Evolutionary conservation across 2,329 filamentous ascomycete species (phyloP).

Genomic region (Xylaria sp.): DNA sequence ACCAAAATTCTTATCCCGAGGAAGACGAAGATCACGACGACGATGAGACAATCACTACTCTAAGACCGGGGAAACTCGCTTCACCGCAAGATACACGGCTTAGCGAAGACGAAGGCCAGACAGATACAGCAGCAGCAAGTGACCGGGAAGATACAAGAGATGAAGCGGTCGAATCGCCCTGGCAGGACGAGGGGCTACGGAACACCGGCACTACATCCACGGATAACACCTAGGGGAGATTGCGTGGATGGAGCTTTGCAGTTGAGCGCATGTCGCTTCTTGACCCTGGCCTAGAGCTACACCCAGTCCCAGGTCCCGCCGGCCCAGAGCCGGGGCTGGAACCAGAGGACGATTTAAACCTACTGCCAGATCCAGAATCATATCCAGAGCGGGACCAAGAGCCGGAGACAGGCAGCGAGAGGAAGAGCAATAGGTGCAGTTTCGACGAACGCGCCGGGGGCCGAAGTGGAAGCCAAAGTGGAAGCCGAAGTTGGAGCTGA

Average conservation of each 20-base stretch:
- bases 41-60: slow-evolving; percentile 21
- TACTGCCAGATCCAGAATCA: not conserved
- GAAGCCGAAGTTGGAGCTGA: not conserved
- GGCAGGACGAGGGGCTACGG: slow-evolving; percentile 30
- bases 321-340: not conserved
- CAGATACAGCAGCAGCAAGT: slow-evolving; percentile 3
- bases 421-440: not conserved
- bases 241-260: slow-evolving; percentile 32
- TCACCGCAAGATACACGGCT: slow-evolving; percentile 35
- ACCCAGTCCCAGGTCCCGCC: not conserved
- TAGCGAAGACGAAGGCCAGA: slow-evolving; percentile 35
- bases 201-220: not conserved
- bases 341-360: not conserved
- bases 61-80: slow-evolving; percentile 9
- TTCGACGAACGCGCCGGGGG: not conserved
- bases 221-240: slow-evolving; percentile 32
- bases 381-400: not conserved
- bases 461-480: not conserved
- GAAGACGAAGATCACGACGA: slow-evolving; percentile 9
- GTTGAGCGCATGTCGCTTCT: not conserved
- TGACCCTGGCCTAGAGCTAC: not conserved
- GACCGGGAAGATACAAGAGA: not conserved
- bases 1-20: not conserved
- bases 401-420: not conserved
- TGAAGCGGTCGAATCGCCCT: slow-evolving; percentile 29